Base-by-base conservation (phyloP, 2,329 filamentous ascomycete genomes). In the Aspergillus melleus region DNA sequence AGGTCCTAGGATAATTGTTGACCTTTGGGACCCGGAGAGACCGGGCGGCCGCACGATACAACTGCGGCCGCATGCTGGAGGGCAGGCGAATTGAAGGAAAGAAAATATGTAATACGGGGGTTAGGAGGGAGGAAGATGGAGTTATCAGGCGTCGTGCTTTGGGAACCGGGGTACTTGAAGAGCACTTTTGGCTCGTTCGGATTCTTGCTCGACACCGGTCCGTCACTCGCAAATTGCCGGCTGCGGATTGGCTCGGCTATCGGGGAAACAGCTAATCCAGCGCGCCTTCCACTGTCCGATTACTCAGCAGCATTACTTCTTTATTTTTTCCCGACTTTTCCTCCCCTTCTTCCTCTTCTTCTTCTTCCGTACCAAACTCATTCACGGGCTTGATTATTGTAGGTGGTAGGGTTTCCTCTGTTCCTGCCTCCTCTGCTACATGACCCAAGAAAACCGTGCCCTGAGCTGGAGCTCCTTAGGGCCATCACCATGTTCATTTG, bases 1-100 rank as follows among this genome's bases (percentile, higher is more conserved):
- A 96, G 73, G 90, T 82, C 81, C 92, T 88, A 77, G 87, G 84
- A 79, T 86, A 86, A 76, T 81, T 81, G 77, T 81, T 81, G 77
- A 79, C 75, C 72, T 79, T 77, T 68, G 80, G 74, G 68, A 80
- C 77, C 73, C 79, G 79, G 73, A 81, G 79, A 73, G 83, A 80
- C 77, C 82, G 84, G 76, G 80, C 81, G 74, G 85, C 80, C 77
- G 84, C 84, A 80, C 85, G 83, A 74, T 86, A 80, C 72, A 88
- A 76, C 78, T 86, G 84, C 80, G 84, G 83, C 81, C 85, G 84
- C 84, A 88, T 85, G 77, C 82, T 87, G 75, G 47, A 62, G 57
- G 50, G 52, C 51, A 54, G 61, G 49, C 49, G 58, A 55, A 52
- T 52, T 58, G 57, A 49, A 65, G 58, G 59, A 62, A 62, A 52